A percentile compares a stretch with the other conserved stretches of the same genome.
Evolutionary conservation across 2,329 filamentous ascomycete species (phyloP).

Genomic region (Trichoderma atrobrunneum): DNA sequence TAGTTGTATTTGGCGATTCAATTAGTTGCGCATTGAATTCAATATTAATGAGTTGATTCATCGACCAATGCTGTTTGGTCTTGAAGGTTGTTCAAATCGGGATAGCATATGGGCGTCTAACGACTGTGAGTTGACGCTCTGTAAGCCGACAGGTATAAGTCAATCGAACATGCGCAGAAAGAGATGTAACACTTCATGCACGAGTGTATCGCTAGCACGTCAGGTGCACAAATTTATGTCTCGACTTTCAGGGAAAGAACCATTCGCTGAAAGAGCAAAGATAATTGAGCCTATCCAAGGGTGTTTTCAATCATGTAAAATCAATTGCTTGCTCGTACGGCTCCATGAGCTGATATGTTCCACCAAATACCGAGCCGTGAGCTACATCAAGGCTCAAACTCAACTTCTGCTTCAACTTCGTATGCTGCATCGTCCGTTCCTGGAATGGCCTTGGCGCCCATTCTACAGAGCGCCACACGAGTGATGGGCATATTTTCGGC

Average conservation of each 20-base stretch:
- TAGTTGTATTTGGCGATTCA: neutral
- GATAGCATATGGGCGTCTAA: neutral
- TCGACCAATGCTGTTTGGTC: neutral
- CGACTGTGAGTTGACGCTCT: neutral
- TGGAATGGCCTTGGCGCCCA: slow-evolving; percentile 72
- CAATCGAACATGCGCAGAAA: neutral
- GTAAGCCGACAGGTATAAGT: neutral
- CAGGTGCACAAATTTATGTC: too few relatives aligned
- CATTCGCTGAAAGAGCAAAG: neutral
- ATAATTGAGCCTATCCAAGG: neutral
- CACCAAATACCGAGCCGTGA: neutral
- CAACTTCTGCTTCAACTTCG: slow-evolving; percentile 51
- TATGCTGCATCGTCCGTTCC: slow-evolving; percentile 54
- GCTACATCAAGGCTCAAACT: slow-evolving; percentile 30
- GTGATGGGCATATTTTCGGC: slow-evolving; percentile 65
- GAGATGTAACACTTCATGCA: neutral
- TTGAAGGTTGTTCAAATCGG: neutral
- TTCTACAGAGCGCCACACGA: slow-evolving; percentile 74
- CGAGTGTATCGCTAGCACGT: too few relatives aligned
- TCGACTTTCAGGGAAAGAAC: neutral
- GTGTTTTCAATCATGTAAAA: neutral
- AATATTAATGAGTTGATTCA: neutral
- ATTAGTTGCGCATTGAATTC: neutral
- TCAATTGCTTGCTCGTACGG: neutral
- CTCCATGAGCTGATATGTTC: neutral